These are phyloP conservation scores for Mimosa bimucronata DNA, from an alignment of 306 rosid genomes.

Conservation along the genomic window DNA sequence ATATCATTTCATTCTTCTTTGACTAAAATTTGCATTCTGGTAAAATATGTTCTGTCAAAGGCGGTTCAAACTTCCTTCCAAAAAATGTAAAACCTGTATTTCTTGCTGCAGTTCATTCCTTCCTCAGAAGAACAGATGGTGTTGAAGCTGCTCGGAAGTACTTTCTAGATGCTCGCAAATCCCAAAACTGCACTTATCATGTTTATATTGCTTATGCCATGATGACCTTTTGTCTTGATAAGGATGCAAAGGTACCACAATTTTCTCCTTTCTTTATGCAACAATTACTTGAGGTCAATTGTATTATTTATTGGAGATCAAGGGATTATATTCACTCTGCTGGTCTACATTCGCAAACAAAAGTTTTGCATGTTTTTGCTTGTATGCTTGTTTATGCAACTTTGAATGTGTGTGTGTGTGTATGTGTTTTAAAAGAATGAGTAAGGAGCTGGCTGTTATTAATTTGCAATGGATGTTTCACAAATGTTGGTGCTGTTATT, in stretches of 20 bases:
- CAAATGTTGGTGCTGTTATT: background rate
- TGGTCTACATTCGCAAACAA: background rate
- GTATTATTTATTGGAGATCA: conserved; percentile 3
- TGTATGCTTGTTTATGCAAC: background rate
- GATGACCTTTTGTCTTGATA: conserved; percentile 93
- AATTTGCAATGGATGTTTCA: background rate
- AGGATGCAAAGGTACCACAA: conserved; percentile 84
- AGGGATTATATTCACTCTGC: conserved; percentile 23
- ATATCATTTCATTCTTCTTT: conserved; percentile 3
- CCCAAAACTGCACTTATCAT: conserved; percentile 85
- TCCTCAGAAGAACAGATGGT: conserved; percentile 90
- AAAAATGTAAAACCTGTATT: conserved; percentile 38
- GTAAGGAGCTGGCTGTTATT: conserved; percentile 17
- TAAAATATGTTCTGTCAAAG: conserved; percentile 17
- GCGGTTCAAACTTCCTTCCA: conserved; percentile 18
- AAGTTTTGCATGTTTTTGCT: background rate
- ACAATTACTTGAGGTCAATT: background rate
- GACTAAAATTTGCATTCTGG: conserved; percentile 9
- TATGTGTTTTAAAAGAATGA: background rate
- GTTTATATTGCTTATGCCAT: conserved; percentile 94
- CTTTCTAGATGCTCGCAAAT: conserved; percentile 93
- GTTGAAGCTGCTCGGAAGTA: conserved; percentile 97
- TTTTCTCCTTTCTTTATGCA: conserved; percentile 19
- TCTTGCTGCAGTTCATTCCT: conserved; percentile 83
- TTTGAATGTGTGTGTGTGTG: background rate